Evolutionary conservation across 2,329 filamentous ascomycete species (phyloP).

Genomic region (Paraphoma sp.): DNA sequence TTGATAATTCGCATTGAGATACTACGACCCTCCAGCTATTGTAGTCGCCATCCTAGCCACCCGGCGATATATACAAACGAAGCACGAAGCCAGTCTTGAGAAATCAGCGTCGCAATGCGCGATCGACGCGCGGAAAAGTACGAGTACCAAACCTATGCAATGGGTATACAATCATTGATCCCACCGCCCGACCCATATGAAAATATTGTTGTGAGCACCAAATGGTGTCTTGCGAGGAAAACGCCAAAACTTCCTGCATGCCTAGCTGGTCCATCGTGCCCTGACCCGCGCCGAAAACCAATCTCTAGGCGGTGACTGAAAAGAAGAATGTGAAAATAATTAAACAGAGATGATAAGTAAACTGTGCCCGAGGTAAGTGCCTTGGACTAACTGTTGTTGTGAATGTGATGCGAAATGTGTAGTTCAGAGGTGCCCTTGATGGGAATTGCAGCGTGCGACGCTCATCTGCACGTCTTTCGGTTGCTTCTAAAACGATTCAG

Average conservation of each 20-base stretch:
- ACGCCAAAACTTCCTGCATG: slow-evolving; percentile 20
- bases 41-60: neutral
- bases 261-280: neutral
- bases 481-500: slow-evolving; percentile 66
- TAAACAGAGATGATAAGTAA: slow-evolving; percentile 17
- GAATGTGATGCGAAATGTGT: neutral
- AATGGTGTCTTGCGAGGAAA: slow-evolving; percentile 11
- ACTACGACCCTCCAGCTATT: neutral
- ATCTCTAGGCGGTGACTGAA: slow-evolving; percentile 8
- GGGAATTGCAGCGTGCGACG: neutral
- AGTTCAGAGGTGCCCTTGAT: neutral
- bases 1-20: slow-evolving; percentile 1
- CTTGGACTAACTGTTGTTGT: neutral
- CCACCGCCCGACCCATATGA: slow-evolving; percentile 25
- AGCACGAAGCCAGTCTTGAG: slow-evolving; percentile 18
- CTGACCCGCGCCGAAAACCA: neutral
- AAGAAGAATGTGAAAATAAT: slow-evolving; percentile 4
- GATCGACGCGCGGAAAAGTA: slow-evolving; percentile 18
- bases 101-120: slow-evolving; percentile 12
- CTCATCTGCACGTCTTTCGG: neutral
- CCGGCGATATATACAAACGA: slow-evolving; percentile 7
- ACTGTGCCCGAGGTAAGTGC: neutral
- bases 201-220: slow-evolving; percentile 13
- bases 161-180: slow-evolving; percentile 45
- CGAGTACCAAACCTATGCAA: slow-evolving; percentile 23